Evolutionary conservation across 1,284 basidiomycete genomes (phyloP).

Genomic region (Apiotrichum brassicae): DNA sequence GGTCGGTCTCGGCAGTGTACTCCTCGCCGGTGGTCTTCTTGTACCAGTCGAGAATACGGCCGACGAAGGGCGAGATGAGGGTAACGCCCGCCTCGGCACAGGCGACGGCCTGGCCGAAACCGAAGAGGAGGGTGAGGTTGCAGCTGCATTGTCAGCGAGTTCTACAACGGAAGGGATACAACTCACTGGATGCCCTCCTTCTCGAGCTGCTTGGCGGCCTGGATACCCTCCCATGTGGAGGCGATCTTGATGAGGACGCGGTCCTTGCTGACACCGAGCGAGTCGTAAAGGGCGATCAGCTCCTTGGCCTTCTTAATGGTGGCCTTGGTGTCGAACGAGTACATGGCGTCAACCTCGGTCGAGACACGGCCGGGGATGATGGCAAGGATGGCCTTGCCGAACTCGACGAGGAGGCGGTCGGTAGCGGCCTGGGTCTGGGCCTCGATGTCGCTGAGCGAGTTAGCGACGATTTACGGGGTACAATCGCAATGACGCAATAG

Average conservation of each 20-base stretch:
- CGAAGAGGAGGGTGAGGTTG: conserved; percentile 98
- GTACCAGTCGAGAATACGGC: conserved; percentile 95
- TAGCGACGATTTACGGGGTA: too few relatives aligned
- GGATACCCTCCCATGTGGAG: conserved; percentile 99
- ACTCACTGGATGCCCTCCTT: conserved; percentile 72
- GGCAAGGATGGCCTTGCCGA: conserved; percentile 88
- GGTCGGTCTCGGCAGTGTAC: conserved; percentile 80
- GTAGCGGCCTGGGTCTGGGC: conserved; percentile 67
- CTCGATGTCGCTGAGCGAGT: conserved; percentile 53
- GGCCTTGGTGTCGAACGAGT: conserved; percentile 71
- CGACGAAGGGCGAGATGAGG: conserved; percentile 98
- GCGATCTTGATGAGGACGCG: conserved; percentile 98
- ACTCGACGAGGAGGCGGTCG: conserved; percentile 91
- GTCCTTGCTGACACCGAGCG: conserved; percentile 82
- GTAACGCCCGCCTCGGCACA: conserved; percentile 97
- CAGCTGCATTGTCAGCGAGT: conserved; percentile 53
- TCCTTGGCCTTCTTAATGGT: conserved; percentile 65
- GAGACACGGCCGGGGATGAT: conserved; percentile 98
- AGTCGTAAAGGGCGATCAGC: conserved; percentile 90
- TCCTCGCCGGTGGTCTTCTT: conserved; percentile 77
- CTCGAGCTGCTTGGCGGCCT: conserved; percentile 95
- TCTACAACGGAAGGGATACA: background rate
- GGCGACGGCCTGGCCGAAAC: conserved; percentile 96
- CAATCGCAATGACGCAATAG: too few relatives aligned
- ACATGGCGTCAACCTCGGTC: conserved; percentile 94